phyloP scores from a whole-genome alignment of 2,329 filamentous ascomycete species.

The Sporothrix schenckii region DNA sequence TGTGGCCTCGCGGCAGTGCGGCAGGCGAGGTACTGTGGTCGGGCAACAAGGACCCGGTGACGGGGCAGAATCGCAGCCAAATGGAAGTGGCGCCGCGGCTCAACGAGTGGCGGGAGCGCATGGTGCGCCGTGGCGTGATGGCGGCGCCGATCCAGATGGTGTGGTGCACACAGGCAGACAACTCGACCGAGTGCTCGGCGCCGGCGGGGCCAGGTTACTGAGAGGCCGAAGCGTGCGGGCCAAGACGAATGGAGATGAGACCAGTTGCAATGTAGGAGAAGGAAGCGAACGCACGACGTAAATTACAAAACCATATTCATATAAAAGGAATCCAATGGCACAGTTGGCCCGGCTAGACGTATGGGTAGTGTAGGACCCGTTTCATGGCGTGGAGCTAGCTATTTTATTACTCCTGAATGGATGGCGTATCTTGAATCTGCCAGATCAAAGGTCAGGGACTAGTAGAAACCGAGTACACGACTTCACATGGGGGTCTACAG shows the following conservation, averaged over 20 bases:
- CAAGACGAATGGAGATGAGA: neutral
- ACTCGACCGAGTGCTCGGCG: conserved; percentile 52
- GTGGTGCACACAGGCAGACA: conserved; percentile 66
- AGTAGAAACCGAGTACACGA: neutral
- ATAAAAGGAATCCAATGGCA: neutral
- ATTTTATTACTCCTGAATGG: neutral
- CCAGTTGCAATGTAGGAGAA: neutral
- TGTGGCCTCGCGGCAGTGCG: conserved; percentile 77
- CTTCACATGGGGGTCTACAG: neutral
- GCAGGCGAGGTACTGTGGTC: conserved; percentile 82
- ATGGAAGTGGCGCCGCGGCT: conserved; percentile 69
- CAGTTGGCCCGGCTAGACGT: neutral
- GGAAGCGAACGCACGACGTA: neutral
- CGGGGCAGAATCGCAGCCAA: conserved; percentile 71
- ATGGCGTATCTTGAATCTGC: neutral
- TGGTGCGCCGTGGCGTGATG: conserved; percentile 68
- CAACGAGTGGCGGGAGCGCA: conserved; percentile 73
- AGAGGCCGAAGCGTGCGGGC: neutral
- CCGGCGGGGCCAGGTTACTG: conserved; percentile 35
- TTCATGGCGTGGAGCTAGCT: neutral
- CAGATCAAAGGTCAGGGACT: neutral
- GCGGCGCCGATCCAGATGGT: conserved; percentile 71
- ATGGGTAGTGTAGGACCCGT: neutral
- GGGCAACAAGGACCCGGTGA: conserved; percentile 62
- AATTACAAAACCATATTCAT: neutral